A percentile compares a stretch with the other conserved stretches of the same genome.
Conservation (phyloP, 176 grass and related monocot genomes). For the Thinopyrum elongatum region DNA sequence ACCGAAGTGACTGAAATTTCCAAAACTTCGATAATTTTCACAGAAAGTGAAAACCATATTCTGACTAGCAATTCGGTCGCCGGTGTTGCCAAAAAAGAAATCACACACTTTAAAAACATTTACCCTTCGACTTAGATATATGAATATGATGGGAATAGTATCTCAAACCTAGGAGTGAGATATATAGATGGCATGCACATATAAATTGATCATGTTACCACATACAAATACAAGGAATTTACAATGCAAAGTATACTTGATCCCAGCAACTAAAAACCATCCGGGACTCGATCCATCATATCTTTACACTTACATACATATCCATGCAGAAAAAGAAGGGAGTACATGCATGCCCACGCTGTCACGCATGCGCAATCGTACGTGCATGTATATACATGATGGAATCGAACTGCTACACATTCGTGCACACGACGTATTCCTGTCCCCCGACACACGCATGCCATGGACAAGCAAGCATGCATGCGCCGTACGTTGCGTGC, state of each 20-base stretch:
- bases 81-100: no score
- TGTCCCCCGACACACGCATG: background rate
- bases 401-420: background rate
- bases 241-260: background rate
- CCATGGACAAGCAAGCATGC: conserved; percentile 18
- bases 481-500: background rate
- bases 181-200: background rate
- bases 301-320: background rate
- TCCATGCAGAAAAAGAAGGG: background rate
- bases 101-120: no score
- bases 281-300: background rate
- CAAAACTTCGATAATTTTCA: no score
- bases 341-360: background rate
- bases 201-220: background rate
- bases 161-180: background rate
- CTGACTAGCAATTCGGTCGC: no score
- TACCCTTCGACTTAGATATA: no score
- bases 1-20: no score
- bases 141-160: no score
- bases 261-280: background rate
- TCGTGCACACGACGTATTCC: background rate
- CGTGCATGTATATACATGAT: background rate
- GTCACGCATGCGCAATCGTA: background rate
- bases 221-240: background rate
- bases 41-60: no score